Conservation (phyloP, 768 basidiomycete genomes). For the Termitomyces sp. region DNA sequence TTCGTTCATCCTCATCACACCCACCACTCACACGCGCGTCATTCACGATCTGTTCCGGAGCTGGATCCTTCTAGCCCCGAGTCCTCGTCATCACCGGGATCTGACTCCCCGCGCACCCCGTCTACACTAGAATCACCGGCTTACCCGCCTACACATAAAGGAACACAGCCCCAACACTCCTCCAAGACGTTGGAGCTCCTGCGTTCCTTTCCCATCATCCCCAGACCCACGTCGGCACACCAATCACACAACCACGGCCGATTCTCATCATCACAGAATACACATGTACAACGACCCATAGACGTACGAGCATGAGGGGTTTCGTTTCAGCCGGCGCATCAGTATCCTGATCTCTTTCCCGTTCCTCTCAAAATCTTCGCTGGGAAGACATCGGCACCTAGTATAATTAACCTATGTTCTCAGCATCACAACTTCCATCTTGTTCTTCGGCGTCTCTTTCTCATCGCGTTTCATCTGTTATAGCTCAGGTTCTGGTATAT, state of each 20-base stretch:
- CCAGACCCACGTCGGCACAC: conserved; percentile 21
- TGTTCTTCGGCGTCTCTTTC: conserved; percentile 3
- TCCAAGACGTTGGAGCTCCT: conserved; percentile 38
- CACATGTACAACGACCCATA: conserved; percentile 14
- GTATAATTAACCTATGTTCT: conserved; percentile 9
- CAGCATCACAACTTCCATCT: conserved; percentile 7
- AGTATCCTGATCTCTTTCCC: background rate
- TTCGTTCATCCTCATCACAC: conserved; percentile 16
- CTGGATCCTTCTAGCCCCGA: conserved; percentile 36
- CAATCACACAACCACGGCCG: conserved; percentile 14
- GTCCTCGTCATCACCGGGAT: conserved; percentile 26
- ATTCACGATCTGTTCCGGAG: conserved; percentile 28
- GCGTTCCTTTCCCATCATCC: conserved; percentile 40
- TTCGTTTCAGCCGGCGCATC: background rate
- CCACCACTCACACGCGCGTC: background rate
- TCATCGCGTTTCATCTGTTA: conserved; percentile 8
- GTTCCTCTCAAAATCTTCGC: conserved; percentile 4
- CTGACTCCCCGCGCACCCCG: conserved; percentile 21
- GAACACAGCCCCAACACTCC: conserved; percentile 16
- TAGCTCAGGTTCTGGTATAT: conserved; percentile 3
- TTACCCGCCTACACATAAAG: conserved; percentile 14
- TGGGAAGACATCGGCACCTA: conserved; percentile 5
- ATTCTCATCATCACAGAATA: conserved; percentile 9
- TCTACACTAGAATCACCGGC: conserved; percentile 18
- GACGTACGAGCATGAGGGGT: conserved; percentile 1